Evolutionary conservation across 192 early-diverging fungal species (phyloP).

Genomic region (Podila minutissima): DNA sequence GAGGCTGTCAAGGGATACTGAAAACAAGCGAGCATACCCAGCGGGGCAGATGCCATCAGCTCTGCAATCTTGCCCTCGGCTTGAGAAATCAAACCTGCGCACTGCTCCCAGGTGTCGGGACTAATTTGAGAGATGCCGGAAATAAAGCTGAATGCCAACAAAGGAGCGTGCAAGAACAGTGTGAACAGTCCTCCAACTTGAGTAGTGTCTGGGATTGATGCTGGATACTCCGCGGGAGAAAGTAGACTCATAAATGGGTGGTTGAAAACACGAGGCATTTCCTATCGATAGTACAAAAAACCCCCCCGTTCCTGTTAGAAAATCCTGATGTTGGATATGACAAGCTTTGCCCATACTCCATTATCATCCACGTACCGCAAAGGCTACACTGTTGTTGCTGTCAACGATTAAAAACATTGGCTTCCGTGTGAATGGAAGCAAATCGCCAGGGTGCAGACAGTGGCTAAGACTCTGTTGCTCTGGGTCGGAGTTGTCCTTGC

Average conservation of each 20-base stretch:
- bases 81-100: slow-evolving; percentile 60
- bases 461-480: slow-evolving; percentile 64
- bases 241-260: slow-evolving; percentile 88
- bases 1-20: not conserved
- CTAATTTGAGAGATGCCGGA: slow-evolving; percentile 71
- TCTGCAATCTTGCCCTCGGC: slow-evolving; percentile 67
- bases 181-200: slow-evolving; percentile 94
- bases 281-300: slow-evolving; percentile 41
- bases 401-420: slow-evolving; percentile 95
- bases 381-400: slow-evolving; percentile 87
- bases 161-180: slow-evolving; percentile 90
- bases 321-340: too few species aligned
- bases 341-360: too few species aligned
- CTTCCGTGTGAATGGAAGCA: slow-evolving; percentile 95
- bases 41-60: slow-evolving; percentile 47
- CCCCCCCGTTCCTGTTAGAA: not conserved
- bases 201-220: slow-evolving; percentile 72
- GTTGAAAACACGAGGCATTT: slow-evolving; percentile 88
- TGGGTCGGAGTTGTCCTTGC: slow-evolving; percentile 71
- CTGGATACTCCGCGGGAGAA: slow-evolving; percentile 90
- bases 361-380: slow-evolving; percentile 64
- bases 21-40: slow-evolving; percentile 29
- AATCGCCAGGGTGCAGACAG: slow-evolving; percentile 88
- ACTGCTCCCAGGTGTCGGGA: slow-evolving; percentile 76
- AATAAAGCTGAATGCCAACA: slow-evolving; percentile 90